Conservation (phyloP, 164 flowering plant species). For the Umbilicus rupestris region DNA sequence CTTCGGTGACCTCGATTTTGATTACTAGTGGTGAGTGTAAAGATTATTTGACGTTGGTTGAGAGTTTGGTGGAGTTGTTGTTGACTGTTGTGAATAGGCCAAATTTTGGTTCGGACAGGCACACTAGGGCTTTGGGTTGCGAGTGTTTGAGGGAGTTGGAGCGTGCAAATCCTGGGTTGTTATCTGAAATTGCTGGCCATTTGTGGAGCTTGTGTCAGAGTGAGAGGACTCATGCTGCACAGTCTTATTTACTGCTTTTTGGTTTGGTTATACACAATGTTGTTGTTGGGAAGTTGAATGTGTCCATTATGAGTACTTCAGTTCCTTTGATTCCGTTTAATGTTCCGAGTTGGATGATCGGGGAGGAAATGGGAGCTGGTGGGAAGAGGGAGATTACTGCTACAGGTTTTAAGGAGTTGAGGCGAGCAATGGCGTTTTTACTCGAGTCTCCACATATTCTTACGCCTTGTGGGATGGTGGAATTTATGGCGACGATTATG, state of each 20-base stretch:
- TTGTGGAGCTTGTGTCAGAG: slow-evolving; percentile 75
- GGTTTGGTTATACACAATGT: slow-evolving; percentile 41
- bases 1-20: slow-evolving; percentile 3
- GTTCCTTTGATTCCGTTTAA: slow-evolving; percentile 74
- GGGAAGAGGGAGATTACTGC: slow-evolving; percentile 19
- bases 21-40: not conserved
- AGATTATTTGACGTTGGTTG: slow-evolving; percentile 16
- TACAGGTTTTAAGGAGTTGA: slow-evolving; percentile 56
- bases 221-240: slow-evolving; percentile 87
- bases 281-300: slow-evolving; percentile 25
- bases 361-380: slow-evolving; percentile 12
- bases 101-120: slow-evolving; percentile 76
- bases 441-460: slow-evolving; percentile 61
- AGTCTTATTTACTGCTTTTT: slow-evolving; percentile 60
- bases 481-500: slow-evolving; percentile 54
- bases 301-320: slow-evolving; percentile 41
- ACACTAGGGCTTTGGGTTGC: slow-evolving; percentile 59
- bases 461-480: slow-evolving; percentile 72
- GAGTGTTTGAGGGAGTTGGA: slow-evolving; percentile 89
- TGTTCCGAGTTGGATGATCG: slow-evolving; percentile 39
- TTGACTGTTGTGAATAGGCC: slow-evolving; percentile 67
- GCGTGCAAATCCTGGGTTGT: slow-evolving; percentile 53
- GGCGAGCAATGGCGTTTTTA: slow-evolving; percentile 73
- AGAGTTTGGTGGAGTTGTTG: slow-evolving; percentile 48
- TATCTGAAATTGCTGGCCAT: slow-evolving; percentile 53